Evolutionary conservation across 768 basidiomycete species (phyloP), one percentile per base, ranked within the genome.

Genomic region (Panaeolus papilionaceus): DNA sequence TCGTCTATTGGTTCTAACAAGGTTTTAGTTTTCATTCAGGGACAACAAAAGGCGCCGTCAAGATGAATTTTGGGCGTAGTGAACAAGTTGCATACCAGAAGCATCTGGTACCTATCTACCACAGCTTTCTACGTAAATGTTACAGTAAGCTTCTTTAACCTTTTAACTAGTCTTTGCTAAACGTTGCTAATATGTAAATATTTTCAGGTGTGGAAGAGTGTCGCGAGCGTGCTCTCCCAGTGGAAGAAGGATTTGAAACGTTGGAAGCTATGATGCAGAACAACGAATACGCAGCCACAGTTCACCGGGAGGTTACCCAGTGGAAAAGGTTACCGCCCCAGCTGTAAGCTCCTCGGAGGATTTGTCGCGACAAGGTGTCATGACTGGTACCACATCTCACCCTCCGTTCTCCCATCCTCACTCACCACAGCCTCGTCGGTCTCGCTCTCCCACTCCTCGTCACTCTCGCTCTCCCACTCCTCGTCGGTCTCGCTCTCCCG

Each of bases 1-100:
- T n/a, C n/a, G n/a, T n/a, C n/a, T n/a, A n/a, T n/a, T n/a, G n/a
- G 11, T 63, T 39, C 23, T 33, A 4, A 18, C 16, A 54, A 51
- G 40, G 37, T 20, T n/a, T 12, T 61, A 74, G 73, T 38, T 62
- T 71, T 38, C 73, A 74, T 38, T 69, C 70, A 1, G 71, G 73
- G 5, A 66, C 45, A 3, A 70, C 68, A 0, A 28, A 14, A 5
- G 71, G 71, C 1, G 44, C 58, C n/a, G 42, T 72, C 14, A 66
- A 64, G 28, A 68, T 70, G 68, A 72, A 67, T 26, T 72, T 72
- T 47, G 68, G 69, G 2, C 49, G 49, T 14, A 61, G 64, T 2
- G 68, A 72, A 40, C 67, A 64, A 7, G 39, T 14, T 0, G 37
- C 28, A 3, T 68, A 69, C 47, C 63, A 72, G 26, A 64, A 39